Conservation (phyloP, 2,329 filamentous ascomycete species). For the Alternaria arbusti region DNA sequence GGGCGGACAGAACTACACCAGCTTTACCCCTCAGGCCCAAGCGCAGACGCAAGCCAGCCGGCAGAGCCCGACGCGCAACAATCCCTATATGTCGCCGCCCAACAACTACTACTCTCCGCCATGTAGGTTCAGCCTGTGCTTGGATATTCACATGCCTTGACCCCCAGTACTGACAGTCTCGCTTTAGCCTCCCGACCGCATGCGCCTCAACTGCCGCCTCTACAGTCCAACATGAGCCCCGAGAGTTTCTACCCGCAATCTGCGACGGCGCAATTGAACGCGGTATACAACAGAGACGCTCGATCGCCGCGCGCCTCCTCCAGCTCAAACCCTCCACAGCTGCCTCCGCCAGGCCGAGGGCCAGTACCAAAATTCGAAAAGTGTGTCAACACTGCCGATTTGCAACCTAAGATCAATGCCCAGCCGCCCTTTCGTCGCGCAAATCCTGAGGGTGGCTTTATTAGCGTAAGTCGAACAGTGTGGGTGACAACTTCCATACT, state of each 20-base stretch:
- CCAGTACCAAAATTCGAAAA: constrained; percentile 89
- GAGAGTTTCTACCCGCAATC: constrained; percentile 76
- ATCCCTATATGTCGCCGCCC: constrained; percentile 63
- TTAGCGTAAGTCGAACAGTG: constrained; percentile 73
- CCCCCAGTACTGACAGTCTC: constrained; percentile 29
- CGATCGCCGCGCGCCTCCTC: constrained; percentile 55
- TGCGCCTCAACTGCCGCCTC: constrained; percentile 74
- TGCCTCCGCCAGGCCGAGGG: constrained; percentile 59
- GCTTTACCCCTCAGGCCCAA: constrained; percentile 51
- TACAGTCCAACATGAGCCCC: constrained; percentile 71
- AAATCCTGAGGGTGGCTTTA: constrained; percentile 96
- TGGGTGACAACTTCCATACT: constrained; percentile 11
- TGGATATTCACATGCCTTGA: constrained; percentile 8
- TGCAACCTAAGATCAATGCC: constrained; percentile 81
- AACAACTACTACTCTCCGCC: constrained; percentile 66
- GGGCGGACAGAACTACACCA: constrained; percentile 49
- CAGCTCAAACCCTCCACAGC: constrained; percentile 56
- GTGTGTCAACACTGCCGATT: constrained; percentile 72
- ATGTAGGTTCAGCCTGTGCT: constrained; percentile 49
- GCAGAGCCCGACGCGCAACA: constrained; percentile 78
- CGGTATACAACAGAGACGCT: constrained; percentile 63
- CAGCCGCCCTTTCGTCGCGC: constrained; percentile 92
- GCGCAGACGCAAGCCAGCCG: constrained; percentile 59
- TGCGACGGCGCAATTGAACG: constrained; percentile 73
- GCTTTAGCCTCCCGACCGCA: constrained; percentile 56